phyloP scores from a whole-genome alignment of 1,139 yeast genomes.

The Tardiomyces digboiensis region DNA sequence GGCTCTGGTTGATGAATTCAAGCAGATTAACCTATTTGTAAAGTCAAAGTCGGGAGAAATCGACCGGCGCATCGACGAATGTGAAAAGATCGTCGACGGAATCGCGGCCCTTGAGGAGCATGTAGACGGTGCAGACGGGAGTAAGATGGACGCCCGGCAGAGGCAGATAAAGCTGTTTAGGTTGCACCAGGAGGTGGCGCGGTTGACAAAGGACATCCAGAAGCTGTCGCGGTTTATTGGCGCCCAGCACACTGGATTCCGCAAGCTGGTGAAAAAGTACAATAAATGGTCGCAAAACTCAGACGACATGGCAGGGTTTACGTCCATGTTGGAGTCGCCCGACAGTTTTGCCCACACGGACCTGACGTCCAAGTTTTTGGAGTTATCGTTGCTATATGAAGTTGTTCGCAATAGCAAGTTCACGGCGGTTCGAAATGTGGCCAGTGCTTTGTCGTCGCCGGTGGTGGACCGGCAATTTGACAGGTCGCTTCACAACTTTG shows the following conservation, averaged over 20 bases:
- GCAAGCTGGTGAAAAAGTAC: slow-evolving; percentile 75
- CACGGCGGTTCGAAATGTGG: slow-evolving; percentile 7
- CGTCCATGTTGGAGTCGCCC: slow-evolving; percentile 27
- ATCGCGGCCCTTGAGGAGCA: slow-evolving; percentile 12
- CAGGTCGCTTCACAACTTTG: slow-evolving; percentile 25
- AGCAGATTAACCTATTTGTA: slow-evolving; percentile 42
- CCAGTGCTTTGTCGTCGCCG: slow-evolving; percentile 3
- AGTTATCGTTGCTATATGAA: slow-evolving; percentile 50
- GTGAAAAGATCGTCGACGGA: slow-evolving; percentile 30
- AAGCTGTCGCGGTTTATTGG: slow-evolving; percentile 64
- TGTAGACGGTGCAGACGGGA: slow-evolving; percentile 5
- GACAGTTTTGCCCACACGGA: slow-evolving; percentile 57
- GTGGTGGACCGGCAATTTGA: slow-evolving; percentile 14
- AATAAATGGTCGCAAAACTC: slow-evolving; percentile 45
- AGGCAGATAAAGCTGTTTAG: slow-evolving; percentile 18
- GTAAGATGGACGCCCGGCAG: slow-evolving; percentile 16
- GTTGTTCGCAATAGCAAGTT: slow-evolving; percentile 30
- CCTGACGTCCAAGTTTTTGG: slow-evolving; percentile 53
- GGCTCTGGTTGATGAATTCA: slow-evolving; percentile 10
- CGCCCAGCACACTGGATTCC: slow-evolving; percentile 72
- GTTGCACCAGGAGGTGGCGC: slow-evolving; percentile 28
- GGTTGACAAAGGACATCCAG: slow-evolving; percentile 52
- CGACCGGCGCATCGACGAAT: slow-evolving; percentile 32
- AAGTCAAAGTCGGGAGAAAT: slow-evolving; percentile 58
- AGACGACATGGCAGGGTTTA: slow-evolving; percentile 21